These are phyloP conservation scores for Starmerella gropengiesseri DNA, from an alignment of 805 yeast species.

Conservation along the genomic window DNA sequence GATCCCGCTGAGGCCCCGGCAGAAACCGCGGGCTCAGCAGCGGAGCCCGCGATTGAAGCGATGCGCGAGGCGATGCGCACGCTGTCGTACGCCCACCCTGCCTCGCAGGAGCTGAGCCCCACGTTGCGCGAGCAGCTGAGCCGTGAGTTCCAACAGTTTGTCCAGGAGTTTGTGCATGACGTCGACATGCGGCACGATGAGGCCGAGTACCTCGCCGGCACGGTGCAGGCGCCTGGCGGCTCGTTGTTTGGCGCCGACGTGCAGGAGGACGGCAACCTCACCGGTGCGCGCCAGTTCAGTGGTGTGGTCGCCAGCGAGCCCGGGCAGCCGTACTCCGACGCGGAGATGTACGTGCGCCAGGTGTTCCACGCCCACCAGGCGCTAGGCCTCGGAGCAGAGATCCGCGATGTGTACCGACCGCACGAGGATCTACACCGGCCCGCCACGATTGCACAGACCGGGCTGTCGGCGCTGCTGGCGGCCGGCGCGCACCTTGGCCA, in stretches of 20 bases:
- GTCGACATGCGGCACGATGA: slow-evolving; percentile 24
- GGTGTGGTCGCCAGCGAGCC: slow-evolving; percentile 49
- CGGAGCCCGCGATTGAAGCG: slow-evolving; percentile 7
- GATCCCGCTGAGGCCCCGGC: neutral
- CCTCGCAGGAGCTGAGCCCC: slow-evolving; percentile 24
- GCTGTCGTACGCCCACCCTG: slow-evolving; percentile 19
- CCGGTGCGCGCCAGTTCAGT: slow-evolving; percentile 38
- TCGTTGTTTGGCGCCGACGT: slow-evolving; percentile 6
- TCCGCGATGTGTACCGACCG: slow-evolving; percentile 59
- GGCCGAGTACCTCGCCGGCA: slow-evolving; percentile 16
- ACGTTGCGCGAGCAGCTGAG: slow-evolving; percentile 27
- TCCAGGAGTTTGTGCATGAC: slow-evolving; percentile 26
- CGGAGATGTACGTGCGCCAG: slow-evolving; percentile 69
- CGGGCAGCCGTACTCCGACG: slow-evolving; percentile 57
- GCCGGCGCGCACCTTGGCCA: slow-evolving; percentile 96
- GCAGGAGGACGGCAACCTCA: slow-evolving; percentile 15
- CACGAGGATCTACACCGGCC: slow-evolving; percentile 56
- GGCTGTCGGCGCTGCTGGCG: slow-evolving; percentile 64
- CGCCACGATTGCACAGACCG: slow-evolving; percentile 39
- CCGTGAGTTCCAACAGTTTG: slow-evolving; percentile 24
- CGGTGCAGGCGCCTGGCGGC: slow-evolving; percentile 11
- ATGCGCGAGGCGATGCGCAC: slow-evolving; percentile 19
- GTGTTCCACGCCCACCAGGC: slow-evolving; percentile 46
- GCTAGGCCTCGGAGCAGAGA: slow-evolving; percentile 52
- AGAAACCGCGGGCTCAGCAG: neutral